Conservation (phyloP, 495 filamentous ascomycete genomes). For the Penicillium nucicola region DNA sequence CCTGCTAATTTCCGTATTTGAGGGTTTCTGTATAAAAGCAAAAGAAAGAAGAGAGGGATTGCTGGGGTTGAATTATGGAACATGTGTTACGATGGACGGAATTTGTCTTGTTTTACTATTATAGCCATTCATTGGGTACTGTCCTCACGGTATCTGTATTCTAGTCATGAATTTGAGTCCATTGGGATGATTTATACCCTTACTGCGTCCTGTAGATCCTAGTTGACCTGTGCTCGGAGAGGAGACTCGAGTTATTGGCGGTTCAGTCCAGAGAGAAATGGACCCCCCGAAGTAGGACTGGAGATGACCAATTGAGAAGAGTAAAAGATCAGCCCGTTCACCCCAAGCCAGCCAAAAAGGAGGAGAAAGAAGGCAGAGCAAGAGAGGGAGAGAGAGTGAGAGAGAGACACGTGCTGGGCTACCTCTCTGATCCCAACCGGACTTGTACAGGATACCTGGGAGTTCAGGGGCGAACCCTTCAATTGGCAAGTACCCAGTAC, state of each 20-base stretch:
- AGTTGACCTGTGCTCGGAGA: too few species aligned
- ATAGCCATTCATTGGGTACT: neutral
- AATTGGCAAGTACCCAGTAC: conserved; percentile 1
- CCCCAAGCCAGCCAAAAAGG: neutral
- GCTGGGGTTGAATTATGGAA: neutral
- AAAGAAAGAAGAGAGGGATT: neutral
- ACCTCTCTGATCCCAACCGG: conserved; percentile 20
- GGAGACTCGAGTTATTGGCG: too few species aligned
- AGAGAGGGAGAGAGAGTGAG: neutral
- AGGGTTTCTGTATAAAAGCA: neutral
- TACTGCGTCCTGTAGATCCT: too few species aligned
- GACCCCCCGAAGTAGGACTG: too few species aligned
- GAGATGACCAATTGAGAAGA: too few species aligned
- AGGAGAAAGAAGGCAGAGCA: too few species aligned
- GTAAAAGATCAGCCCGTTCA: neutral
- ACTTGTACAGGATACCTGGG: conserved; percentile 6
- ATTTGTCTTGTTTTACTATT: neutral
- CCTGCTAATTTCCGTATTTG: conserved; percentile 11
- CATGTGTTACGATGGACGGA: conserved; percentile 3
- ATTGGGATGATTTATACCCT: too few species aligned
- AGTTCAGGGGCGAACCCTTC: neutral
- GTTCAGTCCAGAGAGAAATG: too few species aligned
- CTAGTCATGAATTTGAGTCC: neutral
- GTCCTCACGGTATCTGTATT: neutral
- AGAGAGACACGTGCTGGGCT: conserved; percentile 34